Evolutionary conservation across 73 alveolate species (phyloP).

Genomic region (Stentor roeselii): DNA sequence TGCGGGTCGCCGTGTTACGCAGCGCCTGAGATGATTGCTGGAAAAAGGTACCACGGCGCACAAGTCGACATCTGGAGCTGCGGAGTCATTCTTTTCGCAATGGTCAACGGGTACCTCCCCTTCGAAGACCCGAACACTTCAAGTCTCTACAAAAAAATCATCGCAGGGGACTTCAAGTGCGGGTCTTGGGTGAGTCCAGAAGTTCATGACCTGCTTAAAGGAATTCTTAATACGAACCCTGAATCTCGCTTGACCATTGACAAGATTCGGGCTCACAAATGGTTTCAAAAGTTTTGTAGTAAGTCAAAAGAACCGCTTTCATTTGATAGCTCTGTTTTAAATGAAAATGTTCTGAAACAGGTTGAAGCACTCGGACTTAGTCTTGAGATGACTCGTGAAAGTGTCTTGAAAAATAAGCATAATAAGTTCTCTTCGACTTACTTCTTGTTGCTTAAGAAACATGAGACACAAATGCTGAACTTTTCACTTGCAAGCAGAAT

Average conservation of each 20-base stretch:
- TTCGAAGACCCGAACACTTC: slow-evolving; percentile 90
- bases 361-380: neutral
- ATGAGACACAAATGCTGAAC: neutral
- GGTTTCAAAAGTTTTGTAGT: slow-evolving; percentile 45
- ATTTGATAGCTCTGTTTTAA: neutral
- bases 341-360: neutral
- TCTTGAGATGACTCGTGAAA: neutral
- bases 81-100: slow-evolving; percentile 93
- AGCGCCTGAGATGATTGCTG: slow-evolving; percentile 96
- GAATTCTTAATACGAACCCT: slow-evolving; percentile 85
- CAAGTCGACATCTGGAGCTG: slow-evolving; percentile 95
- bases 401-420: neutral
- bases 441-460: no score
- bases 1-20: slow-evolving; percentile 99
- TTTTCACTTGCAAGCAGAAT: neutral
- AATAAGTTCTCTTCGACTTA: neutral
- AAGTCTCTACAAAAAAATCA: slow-evolving; percentile 67
- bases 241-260: slow-evolving; percentile 70
- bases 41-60: slow-evolving; percentile 85
- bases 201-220: slow-evolving; percentile 66
- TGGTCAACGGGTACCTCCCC: slow-evolving; percentile 95
- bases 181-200: slow-evolving; percentile 33
- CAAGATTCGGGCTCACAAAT: slow-evolving; percentile 82
- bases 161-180: slow-evolving; percentile 34
- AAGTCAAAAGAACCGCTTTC: neutral